phyloP scores from a whole-genome alignment of 176 grass and related monocot species.

The Oryza glumipatula region DNA sequence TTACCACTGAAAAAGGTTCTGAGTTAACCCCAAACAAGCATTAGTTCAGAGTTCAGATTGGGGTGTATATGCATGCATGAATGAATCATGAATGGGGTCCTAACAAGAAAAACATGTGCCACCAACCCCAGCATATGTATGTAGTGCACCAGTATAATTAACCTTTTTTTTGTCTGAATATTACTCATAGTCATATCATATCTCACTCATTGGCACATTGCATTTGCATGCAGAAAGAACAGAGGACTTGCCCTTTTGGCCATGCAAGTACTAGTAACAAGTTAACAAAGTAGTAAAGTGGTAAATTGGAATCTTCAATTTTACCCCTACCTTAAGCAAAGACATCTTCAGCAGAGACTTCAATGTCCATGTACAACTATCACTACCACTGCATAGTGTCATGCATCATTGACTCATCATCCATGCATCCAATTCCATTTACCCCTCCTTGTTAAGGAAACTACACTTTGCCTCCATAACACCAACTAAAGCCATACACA shows the following conservation, averaged over 20 bases:
- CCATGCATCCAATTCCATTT: neutral
- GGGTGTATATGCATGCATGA: neutral
- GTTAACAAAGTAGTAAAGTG: neutral
- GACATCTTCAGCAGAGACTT: conserved; percentile 6
- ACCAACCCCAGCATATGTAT: conserved; percentile 29
- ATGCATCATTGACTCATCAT: conserved; percentile 51
- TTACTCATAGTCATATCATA: no score
- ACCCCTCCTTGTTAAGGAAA: neutral
- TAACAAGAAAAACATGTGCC: conserved; percentile 52
- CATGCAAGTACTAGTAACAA: neutral
- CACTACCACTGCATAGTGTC: neutral
- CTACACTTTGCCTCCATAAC: conserved; percentile 34
- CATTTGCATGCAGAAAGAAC: conserved; percentile 7
- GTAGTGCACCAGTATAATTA: neutral
- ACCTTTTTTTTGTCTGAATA: no score
- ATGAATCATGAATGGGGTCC: neutral
- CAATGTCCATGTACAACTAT: neutral
- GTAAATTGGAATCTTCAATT: conserved; percentile 32
- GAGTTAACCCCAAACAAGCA: conserved; percentile 13
- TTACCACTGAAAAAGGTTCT: neutral
- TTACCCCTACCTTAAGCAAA: conserved; percentile 40
- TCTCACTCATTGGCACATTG: no score
- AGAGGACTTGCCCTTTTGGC: no score
- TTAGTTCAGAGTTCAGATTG: neutral
- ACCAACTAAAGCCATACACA: neutral